Conservation (phyloP, 2,329 filamentous ascomycete genomes). For the Fusarium xyrophilum region DNA sequence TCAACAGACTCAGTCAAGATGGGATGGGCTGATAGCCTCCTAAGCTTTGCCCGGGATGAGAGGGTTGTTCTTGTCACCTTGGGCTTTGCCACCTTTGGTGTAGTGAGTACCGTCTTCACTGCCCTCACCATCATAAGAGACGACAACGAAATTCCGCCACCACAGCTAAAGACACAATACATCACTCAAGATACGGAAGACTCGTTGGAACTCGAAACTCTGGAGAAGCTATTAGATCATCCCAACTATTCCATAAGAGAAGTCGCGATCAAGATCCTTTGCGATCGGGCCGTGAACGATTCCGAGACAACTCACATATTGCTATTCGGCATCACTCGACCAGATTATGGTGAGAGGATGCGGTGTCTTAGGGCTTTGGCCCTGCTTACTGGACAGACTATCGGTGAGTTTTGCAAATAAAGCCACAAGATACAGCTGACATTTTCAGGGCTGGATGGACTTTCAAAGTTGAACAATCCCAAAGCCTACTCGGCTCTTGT, state of each 20-base stretch:
- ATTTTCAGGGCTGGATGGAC: constrained; percentile 44
- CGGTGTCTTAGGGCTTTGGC: constrained; percentile 63
- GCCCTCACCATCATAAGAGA: constrained; percentile 67
- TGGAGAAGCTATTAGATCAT: constrained; percentile 71
- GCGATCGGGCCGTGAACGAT: constrained; percentile 66
- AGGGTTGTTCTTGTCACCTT: constrained; percentile 61
- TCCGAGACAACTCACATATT: constrained; percentile 56
- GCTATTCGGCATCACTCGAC: constrained; percentile 64
- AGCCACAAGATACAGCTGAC: constrained; percentile 20
- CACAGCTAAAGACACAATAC: constrained; percentile 72
- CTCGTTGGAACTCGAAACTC: constrained; percentile 68
- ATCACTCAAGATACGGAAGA: constrained; percentile 80
- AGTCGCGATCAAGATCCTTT: constrained; percentile 67
- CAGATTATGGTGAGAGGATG: constrained; percentile 66
- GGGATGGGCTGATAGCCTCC: constrained; percentile 46
- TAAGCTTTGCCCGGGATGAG: constrained; percentile 55
- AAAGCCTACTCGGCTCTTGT: constrained; percentile 65
- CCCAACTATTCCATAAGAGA: constrained; percentile 77
- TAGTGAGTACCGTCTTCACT: constrained; percentile 63
- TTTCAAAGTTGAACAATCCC: constrained; percentile 57
- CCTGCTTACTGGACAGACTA: constrained; percentile 57
- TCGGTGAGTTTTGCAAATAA: constrained; percentile 33
- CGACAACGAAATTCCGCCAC: constrained; percentile 70
- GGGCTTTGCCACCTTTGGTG: constrained; percentile 64
- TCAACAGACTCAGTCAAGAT: constrained; percentile 45